Conservation (phyloP, 139 green algal species). For the Coelastrella sp. region DNA sequence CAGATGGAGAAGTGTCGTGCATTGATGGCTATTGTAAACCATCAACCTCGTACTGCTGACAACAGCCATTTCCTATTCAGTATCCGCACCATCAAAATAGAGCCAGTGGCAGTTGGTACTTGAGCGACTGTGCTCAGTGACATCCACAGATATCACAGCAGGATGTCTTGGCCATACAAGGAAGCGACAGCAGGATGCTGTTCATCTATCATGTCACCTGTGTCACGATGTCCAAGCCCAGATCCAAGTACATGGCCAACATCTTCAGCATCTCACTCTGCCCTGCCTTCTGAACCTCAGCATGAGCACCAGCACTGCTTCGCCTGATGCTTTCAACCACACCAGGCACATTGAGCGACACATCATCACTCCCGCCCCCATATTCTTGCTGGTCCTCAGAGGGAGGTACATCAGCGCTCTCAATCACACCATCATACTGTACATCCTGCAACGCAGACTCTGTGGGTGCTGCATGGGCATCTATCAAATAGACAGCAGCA, state of each 20-base stretch:
- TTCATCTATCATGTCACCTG: too few relatives aligned
- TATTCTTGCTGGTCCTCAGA: neutral
- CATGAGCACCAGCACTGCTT: neutral
- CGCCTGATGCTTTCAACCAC: neutral
- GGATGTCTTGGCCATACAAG: too few relatives aligned
- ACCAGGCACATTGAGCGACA: too few relatives aligned
- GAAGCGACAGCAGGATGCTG: too few relatives aligned
- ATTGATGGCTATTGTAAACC: neutral
- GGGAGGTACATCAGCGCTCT: neutral
- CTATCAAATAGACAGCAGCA: conserved; percentile 40
- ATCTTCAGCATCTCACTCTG: conserved; percentile 47
- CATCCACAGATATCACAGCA: too few relatives aligned
- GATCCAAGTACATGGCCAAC: conserved; percentile 58
- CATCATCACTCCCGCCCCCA: neutral
- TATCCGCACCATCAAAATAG: too few relatives aligned
- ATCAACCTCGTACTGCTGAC: neutral
- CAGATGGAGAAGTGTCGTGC: too few relatives aligned
- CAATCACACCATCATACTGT: neutral
- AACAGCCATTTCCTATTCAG: too few relatives aligned
- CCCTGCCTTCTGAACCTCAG: neutral
- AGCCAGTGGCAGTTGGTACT: too few relatives aligned
- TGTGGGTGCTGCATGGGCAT: conserved; percentile 16
- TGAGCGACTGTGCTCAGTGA: too few relatives aligned
- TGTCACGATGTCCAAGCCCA: conserved; percentile 31
- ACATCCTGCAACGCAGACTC: neutral